These are phyloP conservation scores for Schizosaccharomyces lindneri DNA, from an alignment of 805 yeast species.

Conservation along the genomic window DNA sequence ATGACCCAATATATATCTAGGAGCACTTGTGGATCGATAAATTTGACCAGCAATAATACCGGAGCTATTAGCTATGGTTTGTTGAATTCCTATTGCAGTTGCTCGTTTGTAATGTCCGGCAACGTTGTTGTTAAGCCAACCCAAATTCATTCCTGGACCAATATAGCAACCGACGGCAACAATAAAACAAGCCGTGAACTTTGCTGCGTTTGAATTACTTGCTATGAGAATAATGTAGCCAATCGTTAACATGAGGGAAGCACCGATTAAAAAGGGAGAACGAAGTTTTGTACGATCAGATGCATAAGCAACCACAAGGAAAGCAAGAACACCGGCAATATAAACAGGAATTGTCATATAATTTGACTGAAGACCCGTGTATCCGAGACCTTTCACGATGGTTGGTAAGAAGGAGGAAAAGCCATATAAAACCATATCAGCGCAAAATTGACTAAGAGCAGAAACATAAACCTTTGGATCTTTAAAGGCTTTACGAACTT, in stretches of 20 bases:
- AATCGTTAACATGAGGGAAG: slow-evolving; percentile 18
- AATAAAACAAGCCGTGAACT: not conserved
- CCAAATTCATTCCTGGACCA: slow-evolving; percentile 1
- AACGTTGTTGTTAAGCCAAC: not conserved
- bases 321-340: slow-evolving; percentile 44
- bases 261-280: slow-evolving; percentile 9
- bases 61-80: not conserved
- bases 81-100: slow-evolving; percentile 1
- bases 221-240: slow-evolving; percentile 36
- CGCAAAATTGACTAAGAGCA: slow-evolving; percentile 1
- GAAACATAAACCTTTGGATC: slow-evolving; percentile 2
- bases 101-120: slow-evolving; percentile 2
- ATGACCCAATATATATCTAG: not conserved
- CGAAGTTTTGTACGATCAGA: slow-evolving; percentile 30
- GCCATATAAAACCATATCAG: slow-evolving; percentile 17
- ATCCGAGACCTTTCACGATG: slow-evolving; percentile 33
- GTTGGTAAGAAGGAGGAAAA: slow-evolving; percentile 39
- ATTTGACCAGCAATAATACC: slow-evolving; percentile 1
- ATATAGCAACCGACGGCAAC: not conserved
- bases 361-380: slow-evolving; percentile 50
- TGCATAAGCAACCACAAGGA: slow-evolving; percentile 30
- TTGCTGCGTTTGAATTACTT: not conserved
- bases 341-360: slow-evolving; percentile 67
- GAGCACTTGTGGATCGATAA: not conserved
- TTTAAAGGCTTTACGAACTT: not conserved